Evolutionary conservation across 1,284 basidiomycete genomes (phyloP), one percentile per base, ranked within the genome.

Genomic region (Puccinia novopanici): DNA sequence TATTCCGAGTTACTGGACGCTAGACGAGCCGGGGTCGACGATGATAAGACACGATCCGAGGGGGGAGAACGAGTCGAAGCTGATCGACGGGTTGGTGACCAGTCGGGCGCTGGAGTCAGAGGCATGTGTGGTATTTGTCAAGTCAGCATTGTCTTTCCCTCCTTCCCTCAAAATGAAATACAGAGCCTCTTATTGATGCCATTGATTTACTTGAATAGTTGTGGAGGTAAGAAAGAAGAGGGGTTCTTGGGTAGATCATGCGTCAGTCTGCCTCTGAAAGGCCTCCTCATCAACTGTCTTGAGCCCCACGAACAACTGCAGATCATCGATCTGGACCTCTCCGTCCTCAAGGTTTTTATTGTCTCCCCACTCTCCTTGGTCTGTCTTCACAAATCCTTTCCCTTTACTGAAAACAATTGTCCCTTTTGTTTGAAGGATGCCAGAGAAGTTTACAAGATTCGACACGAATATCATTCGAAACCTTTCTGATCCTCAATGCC

Each of bases 81-180:
- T 77, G 12, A 77, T 77, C 59, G 63, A 77, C n/a, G 34, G 61
- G 2, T 45, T 77, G 52, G 63, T 55, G 4, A n/a, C 19, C 42
- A 68, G 61, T 27, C 45, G 75, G 2, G 75, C 75, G 27, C 50
- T 77, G 0, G 75, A 77, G 45, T 22, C 61, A 15, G 75, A 77
- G 34, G 63, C 61, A 37, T 77, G 75, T 65, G 63, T 77, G 1
- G 15, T 77, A 4, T 77, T 77, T 77, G 75, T 77, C 75, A 77
- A 77, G 75, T 77, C 4, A 8, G n/a, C 40, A 24, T 50, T n/a
- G n/a, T n/a, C n/a, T n/a, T n/a, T n/a, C 13, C 34, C 34, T 34
- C 22, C 55, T 5, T 24, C 4, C 4, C 55, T 59, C 55, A 59
- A 34, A 24, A n/a, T 24, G 4, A 59, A 34, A 24, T 59, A 24